Base-by-base conservation (phyloP, 257 asterid species). In the Salvia splendens region DNA sequence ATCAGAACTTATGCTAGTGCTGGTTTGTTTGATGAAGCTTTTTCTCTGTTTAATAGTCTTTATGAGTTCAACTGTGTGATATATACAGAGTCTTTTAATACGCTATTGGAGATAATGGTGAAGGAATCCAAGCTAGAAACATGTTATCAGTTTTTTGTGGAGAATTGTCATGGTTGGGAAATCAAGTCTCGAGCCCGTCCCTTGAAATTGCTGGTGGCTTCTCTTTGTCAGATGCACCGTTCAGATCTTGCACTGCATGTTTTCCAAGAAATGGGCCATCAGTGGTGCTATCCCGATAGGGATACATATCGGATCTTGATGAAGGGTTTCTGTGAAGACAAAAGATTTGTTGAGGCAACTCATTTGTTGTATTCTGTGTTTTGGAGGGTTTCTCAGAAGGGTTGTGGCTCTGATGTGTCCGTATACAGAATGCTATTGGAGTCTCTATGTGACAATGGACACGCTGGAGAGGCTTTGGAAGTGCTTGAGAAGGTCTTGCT, bases 251-350 rank as follows among this genome's bases (percentile, higher is more conserved):
- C 98, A 1, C 70, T 81, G 73, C 69, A 79, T 60, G 65, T 93
- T 49, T 87, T 89, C 70, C 98, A 82, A 73, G 98, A 93, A 81
- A 93, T 93, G 97, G 75, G 76, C 35, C 67, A 77, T 73, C 95
- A 81, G 33, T 80, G 83, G 84, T 86, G 91, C 80, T 81, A 75
- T 79, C 96, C 96, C 0, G 83, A 83, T 68, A 84, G 86, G 76
- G 89, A 86, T 75, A 82, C 95, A 14, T 90, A 87, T 55, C 77
- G 69, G 82, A 82, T 75, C 77, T 72, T 90, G 70, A 93, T 93
- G 99, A 85, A 69, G 80, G 96, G 99, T 50, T 86, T 93, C 71
- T 93, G 99, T 63, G 78, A 69, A 60, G 99, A 88, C 51, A 77
- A 85, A 40, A 78, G 84, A 74, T 79, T 83, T 52, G 78, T 78